phyloP scores from a whole-genome alignment of 371 early-diverging fungal species.

The Syncephalastrum monosporum region DNA sequence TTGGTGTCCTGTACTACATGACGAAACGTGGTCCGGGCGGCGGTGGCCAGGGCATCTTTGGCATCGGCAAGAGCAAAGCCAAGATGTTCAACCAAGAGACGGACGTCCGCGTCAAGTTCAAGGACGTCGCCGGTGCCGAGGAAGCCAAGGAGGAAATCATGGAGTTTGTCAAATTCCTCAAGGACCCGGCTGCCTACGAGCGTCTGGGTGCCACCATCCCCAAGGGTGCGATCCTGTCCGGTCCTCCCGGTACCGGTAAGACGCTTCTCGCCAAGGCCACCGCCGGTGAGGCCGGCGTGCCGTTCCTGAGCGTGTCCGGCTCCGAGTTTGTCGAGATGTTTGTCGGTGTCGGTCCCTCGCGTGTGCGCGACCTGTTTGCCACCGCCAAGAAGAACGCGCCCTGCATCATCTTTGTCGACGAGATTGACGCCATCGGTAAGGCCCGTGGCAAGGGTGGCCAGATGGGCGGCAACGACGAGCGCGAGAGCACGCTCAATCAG shows the following conservation, averaged over 20 bases:
- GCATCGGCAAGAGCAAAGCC: slow-evolving; percentile 95
- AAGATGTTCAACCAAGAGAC: slow-evolving; percentile 97
- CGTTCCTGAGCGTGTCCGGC: slow-evolving; percentile 97
- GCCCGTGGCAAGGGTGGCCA: slow-evolving; percentile 92
- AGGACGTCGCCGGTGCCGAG: slow-evolving; percentile 99
- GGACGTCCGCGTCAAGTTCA: slow-evolving; percentile 93
- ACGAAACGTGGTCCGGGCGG: slow-evolving; percentile 77
- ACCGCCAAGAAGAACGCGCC: slow-evolving; percentile 97
- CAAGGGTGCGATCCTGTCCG: slow-evolving; percentile 95
- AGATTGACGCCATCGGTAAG: slow-evolving; percentile 99
- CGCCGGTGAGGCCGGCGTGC: slow-evolving; percentile 98
- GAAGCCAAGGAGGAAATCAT: slow-evolving; percentile 99
- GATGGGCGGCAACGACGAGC: slow-evolving; percentile 96
- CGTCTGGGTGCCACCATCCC: slow-evolving; percentile 99
- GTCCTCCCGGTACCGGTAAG: slow-evolving; percentile 99
- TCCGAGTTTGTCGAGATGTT: slow-evolving; percentile 99
- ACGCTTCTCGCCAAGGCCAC: slow-evolving; percentile 98
- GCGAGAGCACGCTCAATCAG: slow-evolving; percentile 97
- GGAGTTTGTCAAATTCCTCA: slow-evolving; percentile 99
- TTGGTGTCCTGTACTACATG: slow-evolving; percentile 87
- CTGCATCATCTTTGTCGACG: slow-evolving; percentile 99
- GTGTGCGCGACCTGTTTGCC: slow-evolving; percentile 97
- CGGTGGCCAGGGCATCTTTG: slow-evolving; percentile 86
- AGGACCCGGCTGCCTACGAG: slow-evolving; percentile 96
- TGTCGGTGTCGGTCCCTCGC: slow-evolving; percentile 99